Conservation (phyloP, 2,329 filamentous ascomycete species). For the Colletotrichum gloeosporioides region DNA sequence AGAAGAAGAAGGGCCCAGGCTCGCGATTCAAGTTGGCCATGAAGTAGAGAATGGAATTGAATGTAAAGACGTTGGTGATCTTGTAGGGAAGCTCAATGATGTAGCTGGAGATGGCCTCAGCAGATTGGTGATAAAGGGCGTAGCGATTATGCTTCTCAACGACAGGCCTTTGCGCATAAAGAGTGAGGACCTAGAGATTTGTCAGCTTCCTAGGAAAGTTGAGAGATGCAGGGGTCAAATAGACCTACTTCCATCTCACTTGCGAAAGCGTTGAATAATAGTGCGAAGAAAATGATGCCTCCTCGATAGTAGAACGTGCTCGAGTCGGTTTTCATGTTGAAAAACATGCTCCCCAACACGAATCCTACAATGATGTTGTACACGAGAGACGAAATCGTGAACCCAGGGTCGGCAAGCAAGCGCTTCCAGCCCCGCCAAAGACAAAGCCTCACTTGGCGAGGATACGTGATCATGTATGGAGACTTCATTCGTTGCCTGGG, state of each 20-base stretch:
- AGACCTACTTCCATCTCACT: slow-evolving; percentile 26
- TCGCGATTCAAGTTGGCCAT: slow-evolving; percentile 67
- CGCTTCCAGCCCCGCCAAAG: slow-evolving; percentile 71
- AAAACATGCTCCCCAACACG: slow-evolving; percentile 71
- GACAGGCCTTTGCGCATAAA: slow-evolving; percentile 29
- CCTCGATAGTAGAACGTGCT: slow-evolving; percentile 57
- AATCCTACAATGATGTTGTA: slow-evolving; percentile 37
- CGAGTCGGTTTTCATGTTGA: slow-evolving; percentile 59
- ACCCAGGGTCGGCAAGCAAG: slow-evolving; percentile 66
- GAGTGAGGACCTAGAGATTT: slow-evolving; percentile 7
- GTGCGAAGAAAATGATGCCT: slow-evolving; percentile 32
- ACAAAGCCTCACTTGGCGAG: slow-evolving; percentile 64
- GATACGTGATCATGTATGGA: slow-evolving; percentile 68
- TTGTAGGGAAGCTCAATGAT: slow-evolving; percentile 69
- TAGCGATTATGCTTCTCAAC: slow-evolving; percentile 32
- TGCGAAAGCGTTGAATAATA: slow-evolving; percentile 38
- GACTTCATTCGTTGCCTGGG: slow-evolving; percentile 63
- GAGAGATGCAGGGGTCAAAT: neutral
- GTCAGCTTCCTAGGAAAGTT: neutral
- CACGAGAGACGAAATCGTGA: slow-evolving; percentile 70
- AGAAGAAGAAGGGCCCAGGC: slow-evolving; percentile 66
- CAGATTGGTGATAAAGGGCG: slow-evolving; percentile 38
- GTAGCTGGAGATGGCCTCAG: slow-evolving; percentile 68
- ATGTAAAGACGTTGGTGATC: slow-evolving; percentile 59
- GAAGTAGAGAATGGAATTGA: slow-evolving; percentile 70